Evolutionary conservation across 495 filamentous ascomycete genomes (phyloP).

Genomic region (Xylona heveae): DNA sequence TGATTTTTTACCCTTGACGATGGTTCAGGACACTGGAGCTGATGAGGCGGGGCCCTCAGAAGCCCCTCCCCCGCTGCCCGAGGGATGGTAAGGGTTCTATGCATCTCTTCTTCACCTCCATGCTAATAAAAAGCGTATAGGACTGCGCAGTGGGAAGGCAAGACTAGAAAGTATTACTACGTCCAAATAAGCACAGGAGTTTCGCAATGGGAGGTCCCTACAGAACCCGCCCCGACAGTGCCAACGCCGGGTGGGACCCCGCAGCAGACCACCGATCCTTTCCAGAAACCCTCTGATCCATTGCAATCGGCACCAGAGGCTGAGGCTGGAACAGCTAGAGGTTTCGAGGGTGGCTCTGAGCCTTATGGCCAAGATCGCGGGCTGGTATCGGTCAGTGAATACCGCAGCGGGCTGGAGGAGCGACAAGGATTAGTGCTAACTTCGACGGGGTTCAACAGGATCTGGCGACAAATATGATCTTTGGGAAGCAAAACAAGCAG

Average conservation of each 20-base stretch:
- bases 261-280: slow-evolving; percentile 10
- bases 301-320: not conserved
- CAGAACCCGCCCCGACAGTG: slow-evolving; percentile 29
- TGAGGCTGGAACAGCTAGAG: slow-evolving; percentile 2
- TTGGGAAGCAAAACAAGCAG: slow-evolving; percentile 12
- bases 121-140: slow-evolving; percentile 9
- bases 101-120: not conserved
- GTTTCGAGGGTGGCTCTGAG: slow-evolving; percentile 3
- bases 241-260: slow-evolving; percentile 22
- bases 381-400: slow-evolving; percentile 8
- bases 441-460: slow-evolving; percentile 9
- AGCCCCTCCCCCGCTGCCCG: slow-evolving; percentile 43
- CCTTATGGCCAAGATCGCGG: slow-evolving; percentile 6
- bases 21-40: no score
- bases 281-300: slow-evolving; percentile 7
- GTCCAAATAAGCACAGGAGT: slow-evolving; percentile 55
- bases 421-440: not conserved
- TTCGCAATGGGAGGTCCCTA: slow-evolving; percentile 63
- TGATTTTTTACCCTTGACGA: no score
- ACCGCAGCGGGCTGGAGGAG: no score
- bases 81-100: slow-evolving; percentile 36
- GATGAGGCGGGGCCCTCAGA: slow-evolving; percentile 40
- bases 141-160: slow-evolving; percentile 67
- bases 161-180: slow-evolving; percentile 55
- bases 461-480: slow-evolving; percentile 17